These are phyloP conservation scores for Cylindrotheca closterium DNA, from an alignment of 108 stramenopile genomes.

Conservation along the genomic window DNA sequence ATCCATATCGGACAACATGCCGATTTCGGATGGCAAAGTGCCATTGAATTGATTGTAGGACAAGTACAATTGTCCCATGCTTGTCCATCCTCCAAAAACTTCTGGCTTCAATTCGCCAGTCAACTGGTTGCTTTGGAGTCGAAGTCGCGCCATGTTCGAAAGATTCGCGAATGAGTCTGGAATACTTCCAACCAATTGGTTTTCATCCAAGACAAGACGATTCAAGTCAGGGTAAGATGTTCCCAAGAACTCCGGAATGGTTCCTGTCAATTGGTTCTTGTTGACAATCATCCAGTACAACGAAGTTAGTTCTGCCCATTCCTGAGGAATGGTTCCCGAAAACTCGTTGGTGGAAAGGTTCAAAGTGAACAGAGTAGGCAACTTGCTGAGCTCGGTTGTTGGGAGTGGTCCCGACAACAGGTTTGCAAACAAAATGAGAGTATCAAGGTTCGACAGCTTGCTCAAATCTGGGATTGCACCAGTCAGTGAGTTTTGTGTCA, in stretches of 20 bases:
- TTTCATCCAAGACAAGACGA: slow-evolving; percentile 10
- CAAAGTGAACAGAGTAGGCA: neutral
- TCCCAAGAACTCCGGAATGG: slow-evolving; percentile 30
- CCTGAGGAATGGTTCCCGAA: slow-evolving; percentile 29
- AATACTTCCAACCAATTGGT: slow-evolving; percentile 17
- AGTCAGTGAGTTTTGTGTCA: slow-evolving; percentile 30
- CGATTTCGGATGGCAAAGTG: slow-evolving; percentile 9
- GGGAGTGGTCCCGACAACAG: slow-evolving; percentile 31
- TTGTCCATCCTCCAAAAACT: slow-evolving; percentile 9
- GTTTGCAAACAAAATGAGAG: slow-evolving; percentile 17
- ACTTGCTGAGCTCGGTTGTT: slow-evolving; percentile 32
- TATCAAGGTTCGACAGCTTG: slow-evolving; percentile 20
- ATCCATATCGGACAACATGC: neutral
- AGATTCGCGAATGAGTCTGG: slow-evolving; percentile 16
- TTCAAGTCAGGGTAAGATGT: too few species aligned
- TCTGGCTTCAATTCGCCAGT: too few species aligned
- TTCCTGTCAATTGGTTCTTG: slow-evolving; percentile 37
- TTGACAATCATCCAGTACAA: slow-evolving; percentile 35
- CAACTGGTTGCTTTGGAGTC: slow-evolving; percentile 21
- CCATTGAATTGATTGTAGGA: slow-evolving; percentile 10
- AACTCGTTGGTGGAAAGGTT: slow-evolving; percentile 37
- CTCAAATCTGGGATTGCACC: slow-evolving; percentile 46
- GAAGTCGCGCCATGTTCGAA: slow-evolving; percentile 1
- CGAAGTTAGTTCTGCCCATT: slow-evolving; percentile 16
- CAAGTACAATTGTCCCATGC: neutral